These are phyloP conservation scores for Diphasiastrum complanatum DNA, from an alignment of 83 land plant species.

Conservation along the genomic window DNA sequence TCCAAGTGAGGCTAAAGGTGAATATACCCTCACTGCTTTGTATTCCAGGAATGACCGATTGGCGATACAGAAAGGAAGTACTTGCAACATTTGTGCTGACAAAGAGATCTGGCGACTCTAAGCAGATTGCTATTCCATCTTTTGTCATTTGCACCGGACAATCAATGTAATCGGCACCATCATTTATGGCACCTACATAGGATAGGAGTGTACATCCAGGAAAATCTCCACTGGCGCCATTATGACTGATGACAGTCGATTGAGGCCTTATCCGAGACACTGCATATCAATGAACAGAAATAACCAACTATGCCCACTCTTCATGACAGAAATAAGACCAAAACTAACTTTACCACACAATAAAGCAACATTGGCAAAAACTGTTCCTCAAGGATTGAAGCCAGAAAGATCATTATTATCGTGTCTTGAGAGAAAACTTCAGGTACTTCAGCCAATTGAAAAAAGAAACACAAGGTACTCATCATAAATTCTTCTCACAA, in stretches of 20 bases:
- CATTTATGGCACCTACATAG: conserved; percentile 59
- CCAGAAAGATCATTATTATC: no score
- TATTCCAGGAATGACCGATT: conserved; percentile 36
- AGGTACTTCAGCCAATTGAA: no score
- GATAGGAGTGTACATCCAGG: conserved; percentile 66
- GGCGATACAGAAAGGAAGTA: conserved; percentile 29
- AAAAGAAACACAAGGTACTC: no score
- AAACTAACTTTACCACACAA: no score
- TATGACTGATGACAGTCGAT: conserved; percentile 49
- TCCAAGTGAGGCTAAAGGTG: conserved; percentile 65
- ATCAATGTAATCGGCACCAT: conserved; percentile 81
- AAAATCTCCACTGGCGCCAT: conserved; percentile 83
- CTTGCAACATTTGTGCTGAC: conserved; percentile 36
- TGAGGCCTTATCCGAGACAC: conserved; percentile 26
- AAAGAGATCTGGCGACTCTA: conserved; percentile 50
- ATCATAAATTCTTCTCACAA: no score
- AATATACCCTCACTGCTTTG: conserved; percentile 46
- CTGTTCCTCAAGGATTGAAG: no score
- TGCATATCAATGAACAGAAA: neutral
- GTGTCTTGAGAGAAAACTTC: no score
- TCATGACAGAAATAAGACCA: neutral
- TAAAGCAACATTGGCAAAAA: no score
- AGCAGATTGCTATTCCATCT: conserved; percentile 69
- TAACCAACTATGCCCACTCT: neutral
- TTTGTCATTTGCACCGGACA: conserved; percentile 76